Evolutionary conservation across 2,329 filamentous ascomycete species (phyloP).

Genomic region (Paecilomyces sp.): DNA sequence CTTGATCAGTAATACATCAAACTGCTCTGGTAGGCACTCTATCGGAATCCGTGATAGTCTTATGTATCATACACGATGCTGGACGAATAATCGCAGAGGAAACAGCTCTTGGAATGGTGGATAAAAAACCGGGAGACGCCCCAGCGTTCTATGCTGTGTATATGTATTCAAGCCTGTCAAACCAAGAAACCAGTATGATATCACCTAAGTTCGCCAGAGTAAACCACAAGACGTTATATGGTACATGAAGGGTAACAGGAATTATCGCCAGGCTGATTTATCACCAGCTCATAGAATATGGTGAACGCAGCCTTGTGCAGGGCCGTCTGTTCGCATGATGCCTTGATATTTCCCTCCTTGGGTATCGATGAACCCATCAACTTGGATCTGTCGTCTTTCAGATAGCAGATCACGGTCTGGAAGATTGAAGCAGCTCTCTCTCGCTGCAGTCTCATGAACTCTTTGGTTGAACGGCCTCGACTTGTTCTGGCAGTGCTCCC

Average conservation of each 20-base stretch:
- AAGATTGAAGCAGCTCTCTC: background rate
- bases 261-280: background rate
- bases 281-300: background rate
- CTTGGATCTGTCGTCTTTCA: background rate
- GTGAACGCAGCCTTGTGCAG: background rate
- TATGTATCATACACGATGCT: background rate
- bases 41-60: background rate
- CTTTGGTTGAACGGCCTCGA: conserved; percentile 9
- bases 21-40: background rate
- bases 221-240: background rate
- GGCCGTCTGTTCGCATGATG: background rate
- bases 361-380: background rate
- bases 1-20: background rate
- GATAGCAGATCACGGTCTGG: background rate
- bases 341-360: background rate
- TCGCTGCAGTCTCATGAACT: background rate
- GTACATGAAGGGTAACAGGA: background rate
- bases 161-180: background rate
- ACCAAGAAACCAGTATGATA: background rate
- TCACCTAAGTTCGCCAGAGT: background rate
- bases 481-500: conserved; percentile 1
- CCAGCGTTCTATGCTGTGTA: background rate
- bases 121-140: background rate
- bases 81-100: background rate
- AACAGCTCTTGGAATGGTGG: background rate